These are phyloP conservation scores for Kalmusia sp. DNA, from an alignment of 2,329 filamentous ascomycete species.

Conservation along the genomic window DNA sequence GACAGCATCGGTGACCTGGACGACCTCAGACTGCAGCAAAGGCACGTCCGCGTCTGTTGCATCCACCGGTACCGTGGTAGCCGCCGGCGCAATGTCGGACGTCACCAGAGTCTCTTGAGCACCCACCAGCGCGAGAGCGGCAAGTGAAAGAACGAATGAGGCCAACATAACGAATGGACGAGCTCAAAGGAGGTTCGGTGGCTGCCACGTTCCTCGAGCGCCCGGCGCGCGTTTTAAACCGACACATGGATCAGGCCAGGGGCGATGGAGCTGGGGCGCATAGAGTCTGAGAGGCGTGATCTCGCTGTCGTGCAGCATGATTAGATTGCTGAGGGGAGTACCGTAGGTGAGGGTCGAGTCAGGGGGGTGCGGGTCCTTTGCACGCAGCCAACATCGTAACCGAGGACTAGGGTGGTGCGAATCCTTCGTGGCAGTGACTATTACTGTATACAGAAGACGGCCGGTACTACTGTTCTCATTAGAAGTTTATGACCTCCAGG, in stretches of 20 bases:
- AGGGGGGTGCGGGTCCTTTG: no score
- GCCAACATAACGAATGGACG: slow-evolving; percentile 24
- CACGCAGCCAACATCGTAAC: no score
- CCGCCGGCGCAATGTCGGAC: slow-evolving; percentile 27
- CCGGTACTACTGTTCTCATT: no score
- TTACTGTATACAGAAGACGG: no score
- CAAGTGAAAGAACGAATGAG: slow-evolving; percentile 18
- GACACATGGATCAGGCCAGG: no score
- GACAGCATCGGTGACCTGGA: slow-evolving; percentile 36
- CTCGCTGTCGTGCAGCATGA: no score
- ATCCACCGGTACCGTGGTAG: slow-evolving; percentile 27
- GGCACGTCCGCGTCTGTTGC: slow-evolving; percentile 26
- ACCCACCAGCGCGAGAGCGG: slow-evolving; percentile 16
- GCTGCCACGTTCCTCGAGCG: not conserved
- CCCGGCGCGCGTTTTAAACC: not conserved
- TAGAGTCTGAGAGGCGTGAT: no score
- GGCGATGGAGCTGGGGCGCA: not conserved
- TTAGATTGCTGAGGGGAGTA: no score
- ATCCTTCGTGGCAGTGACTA: no score
- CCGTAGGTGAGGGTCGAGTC: no score
- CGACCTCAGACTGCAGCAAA: slow-evolving; percentile 27
- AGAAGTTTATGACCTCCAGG: no score
- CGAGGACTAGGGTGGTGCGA: no score
- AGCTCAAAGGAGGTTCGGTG: not conserved
- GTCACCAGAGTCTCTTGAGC: slow-evolving; percentile 22